These are phyloP conservation scores for Diaporthe sp. DNA, from an alignment of 2,329 filamentous ascomycete genomes.

Conservation along the genomic window DNA sequence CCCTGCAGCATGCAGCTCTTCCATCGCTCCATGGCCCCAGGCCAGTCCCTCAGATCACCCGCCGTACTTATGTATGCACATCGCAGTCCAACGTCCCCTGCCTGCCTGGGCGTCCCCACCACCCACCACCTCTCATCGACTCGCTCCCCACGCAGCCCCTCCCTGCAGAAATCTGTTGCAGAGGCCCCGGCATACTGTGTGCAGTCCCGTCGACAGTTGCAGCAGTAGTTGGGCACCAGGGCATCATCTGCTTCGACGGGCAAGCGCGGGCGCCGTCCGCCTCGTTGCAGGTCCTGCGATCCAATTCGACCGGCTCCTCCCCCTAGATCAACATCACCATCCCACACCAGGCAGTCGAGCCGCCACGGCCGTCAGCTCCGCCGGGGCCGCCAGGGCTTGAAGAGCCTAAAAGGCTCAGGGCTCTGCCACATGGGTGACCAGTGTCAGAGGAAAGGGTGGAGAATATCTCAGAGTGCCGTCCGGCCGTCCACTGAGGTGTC, in stretches of 20 bases:
- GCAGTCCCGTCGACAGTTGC: background rate
- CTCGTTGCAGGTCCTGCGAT: conserved; percentile 10
- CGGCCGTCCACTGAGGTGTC: conserved; percentile 16
- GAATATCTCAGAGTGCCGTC: background rate
- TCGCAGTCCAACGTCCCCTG: too few species aligned
- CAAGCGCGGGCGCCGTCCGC: conserved; percentile 2
- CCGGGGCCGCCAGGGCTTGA: background rate
- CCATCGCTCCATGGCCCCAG: conserved; percentile 19
- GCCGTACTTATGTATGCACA: background rate
- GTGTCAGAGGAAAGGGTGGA: background rate
- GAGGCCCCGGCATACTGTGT: conserved; percentile 12
- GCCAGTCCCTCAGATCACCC: conserved; percentile 5
- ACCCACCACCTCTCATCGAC: conserved; percentile 14
- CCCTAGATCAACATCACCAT: conserved; percentile 18
- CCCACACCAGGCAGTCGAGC: conserved; percentile 19
- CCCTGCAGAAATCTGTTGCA: conserved; percentile 6
- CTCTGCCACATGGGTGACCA: conserved; percentile 8
- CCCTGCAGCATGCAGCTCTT: conserved; percentile 26
- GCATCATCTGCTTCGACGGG: conserved; percentile 11
- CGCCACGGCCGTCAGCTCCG: conserved; percentile 10
- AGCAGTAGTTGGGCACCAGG: conserved; percentile 37
- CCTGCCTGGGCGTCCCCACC: background rate
- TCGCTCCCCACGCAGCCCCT: conserved; percentile 5
- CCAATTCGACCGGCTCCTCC: conserved; percentile 28
- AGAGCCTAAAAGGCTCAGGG: background rate